Conservation (phyloP, 2,329 filamentous ascomycete species). For the Chrysoporthe deuterocubensis region DNA sequence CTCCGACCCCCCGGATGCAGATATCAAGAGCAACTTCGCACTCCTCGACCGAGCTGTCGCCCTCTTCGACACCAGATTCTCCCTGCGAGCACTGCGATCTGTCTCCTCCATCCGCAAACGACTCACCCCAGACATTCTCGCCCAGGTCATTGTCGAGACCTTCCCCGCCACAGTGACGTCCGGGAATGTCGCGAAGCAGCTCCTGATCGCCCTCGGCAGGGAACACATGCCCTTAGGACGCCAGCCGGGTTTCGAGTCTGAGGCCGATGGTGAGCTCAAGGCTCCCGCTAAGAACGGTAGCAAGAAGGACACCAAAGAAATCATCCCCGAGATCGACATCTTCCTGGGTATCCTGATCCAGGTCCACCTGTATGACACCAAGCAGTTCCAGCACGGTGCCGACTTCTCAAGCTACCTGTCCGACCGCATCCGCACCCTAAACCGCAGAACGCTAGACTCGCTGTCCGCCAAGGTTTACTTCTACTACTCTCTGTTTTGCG, state of each 20-base stretch:
- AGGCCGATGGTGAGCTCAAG: conserved; percentile 69
- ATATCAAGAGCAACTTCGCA: conserved; percentile 93
- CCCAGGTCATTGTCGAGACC: conserved; percentile 79
- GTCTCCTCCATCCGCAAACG: conserved; percentile 96
- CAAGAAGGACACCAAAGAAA: conserved; percentile 71
- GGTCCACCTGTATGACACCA: conserved; percentile 86
- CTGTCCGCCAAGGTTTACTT: conserved; percentile 96
- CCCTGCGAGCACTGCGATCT: conserved; percentile 88
- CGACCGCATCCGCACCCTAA: conserved; percentile 83
- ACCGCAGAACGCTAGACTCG: conserved; percentile 91
- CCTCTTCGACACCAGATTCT: conserved; percentile 93
- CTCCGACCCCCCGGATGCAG: conserved; percentile 49
- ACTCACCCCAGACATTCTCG: conserved; percentile 79
- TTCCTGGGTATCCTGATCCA: conserved; percentile 86
- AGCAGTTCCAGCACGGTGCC: conserved; percentile 78
- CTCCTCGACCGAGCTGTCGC: conserved; percentile 90
- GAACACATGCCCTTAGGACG: conserved; percentile 66
- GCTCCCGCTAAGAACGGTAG: conserved; percentile 53
- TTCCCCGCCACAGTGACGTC: conserved; percentile 67
- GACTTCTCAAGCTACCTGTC: conserved; percentile 84
- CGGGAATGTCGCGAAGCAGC: conserved; percentile 67
- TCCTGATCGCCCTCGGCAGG: conserved; percentile 72
- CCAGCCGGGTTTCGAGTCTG: conserved; percentile 67
- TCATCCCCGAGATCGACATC: conserved; percentile 84
- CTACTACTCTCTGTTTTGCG: conserved; percentile 95